Conservation (phyloP, 2,329 filamentous ascomycete genomes). For the Alternaria metachromatica region DNA sequence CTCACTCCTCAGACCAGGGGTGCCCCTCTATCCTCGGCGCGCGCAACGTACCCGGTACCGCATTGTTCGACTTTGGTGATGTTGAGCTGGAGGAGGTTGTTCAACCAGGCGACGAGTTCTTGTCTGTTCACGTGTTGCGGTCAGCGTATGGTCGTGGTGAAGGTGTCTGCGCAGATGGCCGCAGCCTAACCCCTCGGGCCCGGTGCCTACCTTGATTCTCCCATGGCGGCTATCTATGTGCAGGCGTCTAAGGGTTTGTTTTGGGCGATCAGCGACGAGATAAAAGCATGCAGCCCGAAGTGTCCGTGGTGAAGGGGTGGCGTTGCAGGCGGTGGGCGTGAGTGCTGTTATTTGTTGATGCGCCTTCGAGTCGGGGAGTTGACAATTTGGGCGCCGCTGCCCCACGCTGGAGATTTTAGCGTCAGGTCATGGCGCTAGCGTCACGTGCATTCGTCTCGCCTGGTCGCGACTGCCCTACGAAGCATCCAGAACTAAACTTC, state of each 20-base stretch:
- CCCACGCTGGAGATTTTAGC: conserved; percentile 22
- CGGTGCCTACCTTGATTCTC: conserved; percentile 70
- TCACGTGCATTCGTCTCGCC: conserved; percentile 9
- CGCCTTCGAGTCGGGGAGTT: conserved; percentile 19
- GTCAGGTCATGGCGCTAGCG: conserved; percentile 6
- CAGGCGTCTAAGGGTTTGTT: neutral
- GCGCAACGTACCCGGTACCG: conserved; percentile 80
- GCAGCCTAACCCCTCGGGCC: conserved; percentile 9
- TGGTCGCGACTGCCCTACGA: neutral
- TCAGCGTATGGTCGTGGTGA: conserved; percentile 23
- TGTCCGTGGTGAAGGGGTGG: conserved; percentile 5
- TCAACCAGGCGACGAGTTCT: conserved; percentile 94
- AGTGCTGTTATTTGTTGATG: conserved; percentile 38
- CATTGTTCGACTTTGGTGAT: conserved; percentile 99
- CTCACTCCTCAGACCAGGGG: conserved; percentile 3
- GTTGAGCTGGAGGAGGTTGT: conserved; percentile 97
- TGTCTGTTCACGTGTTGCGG: conserved; percentile 67
- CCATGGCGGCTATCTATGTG: conserved; percentile 55
- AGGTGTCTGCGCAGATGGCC: conserved; percentile 13
- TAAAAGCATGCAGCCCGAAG: conserved; percentile 11
- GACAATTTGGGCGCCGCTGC: conserved; percentile 26
- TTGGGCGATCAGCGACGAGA: conserved; percentile 7
- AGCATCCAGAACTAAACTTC: neutral
- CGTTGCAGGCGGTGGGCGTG: neutral
- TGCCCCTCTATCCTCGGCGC: conserved; percentile 18